These are phyloP conservation scores for Stachybotrys chartarum DNA, from an alignment of 2,329 filamentous ascomycete genomes.

Conservation along the genomic window DNA sequence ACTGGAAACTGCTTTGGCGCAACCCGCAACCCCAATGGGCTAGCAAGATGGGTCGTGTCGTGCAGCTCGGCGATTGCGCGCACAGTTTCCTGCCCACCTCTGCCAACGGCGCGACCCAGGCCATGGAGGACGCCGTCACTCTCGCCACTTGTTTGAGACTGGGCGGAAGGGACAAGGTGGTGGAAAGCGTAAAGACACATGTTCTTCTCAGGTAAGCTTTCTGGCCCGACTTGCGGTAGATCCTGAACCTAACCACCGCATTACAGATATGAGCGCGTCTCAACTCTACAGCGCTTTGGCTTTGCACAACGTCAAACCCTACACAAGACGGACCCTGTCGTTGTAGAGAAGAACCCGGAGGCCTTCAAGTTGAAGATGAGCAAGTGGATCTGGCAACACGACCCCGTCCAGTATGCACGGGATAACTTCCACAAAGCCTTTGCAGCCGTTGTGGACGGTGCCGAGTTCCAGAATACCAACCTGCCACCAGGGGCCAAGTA, in stretches of 20 bases:
- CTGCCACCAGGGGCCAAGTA: neutral
- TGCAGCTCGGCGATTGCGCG: slow-evolving; percentile 12
- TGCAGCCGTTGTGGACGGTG: neutral
- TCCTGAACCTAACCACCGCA: neutral
- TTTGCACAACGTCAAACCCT: neutral
- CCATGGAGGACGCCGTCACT: slow-evolving; percentile 11
- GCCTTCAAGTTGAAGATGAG: neutral
- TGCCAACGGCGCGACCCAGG: slow-evolving; percentile 10
- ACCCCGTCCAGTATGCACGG: neutral
- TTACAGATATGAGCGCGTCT: neutral
- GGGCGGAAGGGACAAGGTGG: neutral
- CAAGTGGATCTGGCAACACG: neutral
- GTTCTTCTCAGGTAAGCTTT: neutral
- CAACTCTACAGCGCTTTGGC: neutral
- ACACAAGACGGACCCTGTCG: neutral
- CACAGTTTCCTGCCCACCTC: slow-evolving; percentile 12
- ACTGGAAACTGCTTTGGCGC: slow-evolving; percentile 10
- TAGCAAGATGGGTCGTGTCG: slow-evolving; percentile 6
- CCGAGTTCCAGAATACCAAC: neutral
- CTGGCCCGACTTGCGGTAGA: neutral
- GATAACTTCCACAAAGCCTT: neutral
- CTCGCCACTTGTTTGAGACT: slow-evolving; percentile 10
- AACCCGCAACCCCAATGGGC: slow-evolving; percentile 8
- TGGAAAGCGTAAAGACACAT: neutral
- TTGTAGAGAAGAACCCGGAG: neutral